Evolutionary conservation across 768 basidiomycete genomes (phyloP).

Genomic region (Pisolithus sp.): DNA sequence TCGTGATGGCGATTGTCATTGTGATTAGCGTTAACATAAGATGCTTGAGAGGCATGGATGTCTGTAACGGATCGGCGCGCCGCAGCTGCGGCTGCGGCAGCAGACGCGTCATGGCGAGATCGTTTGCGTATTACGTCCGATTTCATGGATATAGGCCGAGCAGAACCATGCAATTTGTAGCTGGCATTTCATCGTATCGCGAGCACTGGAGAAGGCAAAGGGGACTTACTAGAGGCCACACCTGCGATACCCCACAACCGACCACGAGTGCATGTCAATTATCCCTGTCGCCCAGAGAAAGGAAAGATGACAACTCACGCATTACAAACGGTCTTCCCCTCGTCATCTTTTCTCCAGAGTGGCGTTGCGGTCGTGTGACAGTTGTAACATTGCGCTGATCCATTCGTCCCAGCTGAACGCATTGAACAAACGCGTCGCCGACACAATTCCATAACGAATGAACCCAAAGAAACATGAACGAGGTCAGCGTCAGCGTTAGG

Average conservation of each 20-base stretch:
- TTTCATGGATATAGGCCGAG: slow-evolving; percentile 86
- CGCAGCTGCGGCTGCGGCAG: slow-evolving; percentile 62
- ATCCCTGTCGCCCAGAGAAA: background rate
- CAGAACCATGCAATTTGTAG: slow-evolving; percentile 81
- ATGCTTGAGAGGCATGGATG: slow-evolving; percentile 10
- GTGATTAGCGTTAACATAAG: too few relatives aligned
- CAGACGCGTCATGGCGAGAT: slow-evolving; percentile 59
- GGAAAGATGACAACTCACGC: slow-evolving; percentile 49
- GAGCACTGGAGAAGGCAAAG: background rate
- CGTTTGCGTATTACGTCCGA: slow-evolving; percentile 87
- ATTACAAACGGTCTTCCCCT: slow-evolving; percentile 87
- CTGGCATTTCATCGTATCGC: slow-evolving; percentile 23
- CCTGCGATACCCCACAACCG: slow-evolving; percentile 28
- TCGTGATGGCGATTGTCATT: too few relatives aligned
- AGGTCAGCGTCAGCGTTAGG: too few relatives aligned
- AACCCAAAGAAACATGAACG: too few relatives aligned
- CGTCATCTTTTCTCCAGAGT: slow-evolving; percentile 86
- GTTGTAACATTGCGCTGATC: slow-evolving; percentile 78
- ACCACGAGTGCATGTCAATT: too few relatives aligned
- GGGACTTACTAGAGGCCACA: slow-evolving; percentile 68
- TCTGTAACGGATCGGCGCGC: slow-evolving; percentile 44
- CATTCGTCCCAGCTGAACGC: slow-evolving; percentile 13
- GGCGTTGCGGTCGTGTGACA: slow-evolving; percentile 87
- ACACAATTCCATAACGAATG: slow-evolving; percentile 28
- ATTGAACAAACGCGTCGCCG: slow-evolving; percentile 50